These are phyloP conservation scores for Physaria fendleri DNA, from an alignment of 345 rosid genomes.

Conservation along the genomic window DNA sequence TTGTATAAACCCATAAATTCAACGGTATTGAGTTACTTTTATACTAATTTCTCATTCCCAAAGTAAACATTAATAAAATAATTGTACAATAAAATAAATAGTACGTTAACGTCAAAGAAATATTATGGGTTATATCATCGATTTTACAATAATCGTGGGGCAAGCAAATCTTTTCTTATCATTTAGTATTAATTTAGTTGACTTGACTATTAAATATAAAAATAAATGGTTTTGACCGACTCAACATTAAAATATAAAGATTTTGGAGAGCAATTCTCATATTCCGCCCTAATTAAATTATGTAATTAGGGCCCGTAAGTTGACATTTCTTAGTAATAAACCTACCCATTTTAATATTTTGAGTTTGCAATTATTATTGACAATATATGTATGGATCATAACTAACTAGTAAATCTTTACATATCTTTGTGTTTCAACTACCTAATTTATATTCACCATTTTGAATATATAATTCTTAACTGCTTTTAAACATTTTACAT, in stretches of 20 bases:
- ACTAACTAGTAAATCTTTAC: too few relatives aligned
- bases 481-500: too few relatives aligned
- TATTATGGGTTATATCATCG: conserved; percentile 7
- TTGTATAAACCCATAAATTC: not conserved
- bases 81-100: not conserved
- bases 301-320: conserved; percentile 11
- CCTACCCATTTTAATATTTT: not conserved
- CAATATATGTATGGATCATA: too few relatives aligned
- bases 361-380: not conserved
- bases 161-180: conserved; percentile 19
- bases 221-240: conserved; percentile 3
- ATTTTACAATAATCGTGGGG: conserved; percentile 21
- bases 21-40: not conserved
- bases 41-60: not conserved
- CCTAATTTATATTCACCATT: too few relatives aligned
- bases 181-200: conserved; percentile 21
- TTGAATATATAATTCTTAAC: too few relatives aligned
- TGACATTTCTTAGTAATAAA: not conserved
- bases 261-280: conserved; percentile 9
- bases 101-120: not conserved
- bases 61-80: not conserved
- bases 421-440: too few relatives aligned
- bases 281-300: conserved; percentile 15
- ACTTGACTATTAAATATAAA: conserved; percentile 1
- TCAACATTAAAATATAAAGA: conserved; percentile 11